Evolutionary conservation across 1,284 basidiomycete species (phyloP).

Genomic region (Cutaneotrichosporon cavernicola): DNA sequence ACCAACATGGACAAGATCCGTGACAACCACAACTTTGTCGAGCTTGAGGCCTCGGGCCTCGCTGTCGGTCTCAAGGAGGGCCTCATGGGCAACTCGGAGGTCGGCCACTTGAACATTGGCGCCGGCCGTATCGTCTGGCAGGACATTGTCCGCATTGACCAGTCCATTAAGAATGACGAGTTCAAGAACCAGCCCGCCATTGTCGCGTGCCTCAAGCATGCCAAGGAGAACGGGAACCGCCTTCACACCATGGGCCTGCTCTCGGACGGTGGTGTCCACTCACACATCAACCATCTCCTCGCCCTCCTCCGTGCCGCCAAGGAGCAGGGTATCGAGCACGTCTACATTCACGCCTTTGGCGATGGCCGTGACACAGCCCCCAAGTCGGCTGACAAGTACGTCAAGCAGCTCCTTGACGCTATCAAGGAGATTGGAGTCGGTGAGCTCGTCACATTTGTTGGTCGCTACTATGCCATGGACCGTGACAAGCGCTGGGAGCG

Average conservation of each 20-base stretch:
- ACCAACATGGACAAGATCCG: constrained; percentile 83
- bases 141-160: constrained; percentile 88
- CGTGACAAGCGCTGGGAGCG: constrained; percentile 93
- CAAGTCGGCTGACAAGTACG: constrained; percentile 69
- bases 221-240: constrained; percentile 75
- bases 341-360: constrained; percentile 86
- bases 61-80: constrained; percentile 86
- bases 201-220: constrained; percentile 68
- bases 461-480: constrained; percentile 93
- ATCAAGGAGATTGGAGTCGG: constrained; percentile 65
- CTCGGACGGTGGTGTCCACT: constrained; percentile 93
- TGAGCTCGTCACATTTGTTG: constrained; percentile 72
- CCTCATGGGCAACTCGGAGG: constrained; percentile 93
- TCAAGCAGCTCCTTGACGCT: constrained; percentile 72
- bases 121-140: constrained; percentile 92
- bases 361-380: constrained; percentile 85
- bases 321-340: constrained; percentile 73
- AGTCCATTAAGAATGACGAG: constrained; percentile 77
- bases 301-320: constrained; percentile 85
- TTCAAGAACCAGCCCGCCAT: constrained; percentile 77
- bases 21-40: constrained; percentile 69
- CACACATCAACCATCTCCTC: constrained; percentile 80
- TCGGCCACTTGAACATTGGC: constrained; percentile 88
- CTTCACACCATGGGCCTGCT: constrained; percentile 81
- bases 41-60: constrained; percentile 76